Base-by-base conservation (phyloP, 2,329 filamentous ascomycete genomes). In the Colletotrichum sidae region DNA sequence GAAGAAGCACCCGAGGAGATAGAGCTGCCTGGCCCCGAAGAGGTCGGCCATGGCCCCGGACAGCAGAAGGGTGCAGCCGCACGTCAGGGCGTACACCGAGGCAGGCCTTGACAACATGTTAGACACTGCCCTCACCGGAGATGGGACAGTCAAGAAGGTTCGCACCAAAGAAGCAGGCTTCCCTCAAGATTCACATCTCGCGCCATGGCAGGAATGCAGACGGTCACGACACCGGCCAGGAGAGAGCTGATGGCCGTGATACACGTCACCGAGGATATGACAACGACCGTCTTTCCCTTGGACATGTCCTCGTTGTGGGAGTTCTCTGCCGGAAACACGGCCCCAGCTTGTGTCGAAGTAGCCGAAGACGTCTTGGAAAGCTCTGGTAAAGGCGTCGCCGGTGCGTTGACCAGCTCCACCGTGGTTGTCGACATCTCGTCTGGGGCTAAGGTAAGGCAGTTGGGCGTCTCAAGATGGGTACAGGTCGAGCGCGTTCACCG, bases 21-120 rank as follows among this genome's bases (percentile, higher is more conserved):
- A 58, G 8, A 68, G 58, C 37, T 50, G 41, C n/a, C 66, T 53
- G 13, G 57, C 63, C 8, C 66, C 66, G 45, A 62, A 51, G 17
- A 68, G 63, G 12, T 68, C 62, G 42, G 66, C 56, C 57, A 68
- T 60, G 6, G 61, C 61, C 2, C 66, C 66, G 2, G 66, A 60
- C 0, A 68, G 34, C 4, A 68, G 46, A 8, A 60, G 50, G 8
- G 49, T 54, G 37, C 55, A 65, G 17, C 60, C 51, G 9, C 60
- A 64, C 2, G 54, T 64, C 38, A 64, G 13, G 12, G 60, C 60
- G 12, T 64, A 64, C 10, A 60, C 60, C 6, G 60, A 64, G 8
- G 60, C 55, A 39, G 50, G 60, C 60, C 60, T 60, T 60, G 2
- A 5, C n/a, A 12, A 15, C 10, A 8, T 50, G 38, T 64, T 38